These are phyloP conservation scores for Myriosclerotinia scirpicola DNA, from an alignment of 2,329 filamentous ascomycete genomes.

Conservation along the genomic window DNA sequence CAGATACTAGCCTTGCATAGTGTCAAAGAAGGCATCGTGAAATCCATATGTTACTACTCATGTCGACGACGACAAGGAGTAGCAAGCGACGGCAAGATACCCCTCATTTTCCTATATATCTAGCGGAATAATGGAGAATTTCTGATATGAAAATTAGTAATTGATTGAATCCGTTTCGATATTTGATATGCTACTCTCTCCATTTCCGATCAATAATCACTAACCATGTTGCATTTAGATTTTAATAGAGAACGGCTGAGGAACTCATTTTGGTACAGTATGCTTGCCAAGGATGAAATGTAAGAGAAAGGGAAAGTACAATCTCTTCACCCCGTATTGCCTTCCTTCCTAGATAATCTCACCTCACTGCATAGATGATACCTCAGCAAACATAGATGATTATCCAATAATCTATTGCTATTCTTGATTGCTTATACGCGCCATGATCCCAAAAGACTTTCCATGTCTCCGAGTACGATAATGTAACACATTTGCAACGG, in stretches of 20 bases:
- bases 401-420: slow-evolving; percentile 11
- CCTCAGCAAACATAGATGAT: neutral
- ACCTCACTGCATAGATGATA: slow-evolving; percentile 14
- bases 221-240: slow-evolving; percentile 2
- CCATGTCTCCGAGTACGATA: slow-evolving; percentile 7
- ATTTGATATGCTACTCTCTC: neutral
- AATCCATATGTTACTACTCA: slow-evolving; percentile 4
- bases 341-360: slow-evolving; percentile 14
- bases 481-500: neutral
- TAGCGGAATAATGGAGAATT: neutral
- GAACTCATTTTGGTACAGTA: neutral
- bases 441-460: neutral
- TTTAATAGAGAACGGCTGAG: slow-evolving; percentile 8
- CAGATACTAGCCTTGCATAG: slow-evolving; percentile 6
- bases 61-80: neutral
- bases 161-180: slow-evolving; percentile 5
- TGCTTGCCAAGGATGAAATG: slow-evolving; percentile 15
- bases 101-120: neutral
- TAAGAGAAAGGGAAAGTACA: slow-evolving; percentile 10
- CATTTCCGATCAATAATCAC: slow-evolving; percentile 4
- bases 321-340: slow-evolving; percentile 7
- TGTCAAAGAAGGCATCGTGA: slow-evolving; percentile 11
- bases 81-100: slow-evolving; percentile 1
- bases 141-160: neutral
- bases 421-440: neutral